These are phyloP conservation scores for Psilocybe subaeruginosa DNA, from an alignment of 768 basidiomycete species.

Conservation along the genomic window DNA sequence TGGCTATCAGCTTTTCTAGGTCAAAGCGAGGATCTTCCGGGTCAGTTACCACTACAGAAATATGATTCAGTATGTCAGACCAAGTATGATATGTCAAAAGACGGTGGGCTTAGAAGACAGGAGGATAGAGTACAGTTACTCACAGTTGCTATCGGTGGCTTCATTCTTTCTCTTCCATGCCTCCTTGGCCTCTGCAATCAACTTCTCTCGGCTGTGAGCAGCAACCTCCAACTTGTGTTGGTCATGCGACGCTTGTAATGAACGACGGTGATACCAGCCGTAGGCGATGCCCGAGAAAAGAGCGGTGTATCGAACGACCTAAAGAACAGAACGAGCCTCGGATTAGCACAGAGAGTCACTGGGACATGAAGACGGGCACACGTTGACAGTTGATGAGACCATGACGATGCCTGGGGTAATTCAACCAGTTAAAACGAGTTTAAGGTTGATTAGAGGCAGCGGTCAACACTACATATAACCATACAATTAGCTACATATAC, in stretches of 20 bases:
- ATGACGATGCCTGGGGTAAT: slow-evolving; percentile 42
- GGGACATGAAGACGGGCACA: slow-evolving; percentile 37
- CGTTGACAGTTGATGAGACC: slow-evolving; percentile 79
- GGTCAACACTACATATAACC: slow-evolving; percentile 19
- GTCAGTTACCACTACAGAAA: slow-evolving; percentile 78
- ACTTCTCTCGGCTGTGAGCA: slow-evolving; percentile 69
- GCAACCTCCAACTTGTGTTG: slow-evolving; percentile 75
- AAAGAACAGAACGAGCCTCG: slow-evolving; percentile 10
- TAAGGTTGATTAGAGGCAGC: slow-evolving; percentile 29
- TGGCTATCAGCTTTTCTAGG: slow-evolving; percentile 85
- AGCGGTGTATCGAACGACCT: slow-evolving; percentile 96
- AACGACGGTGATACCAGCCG: slow-evolving; percentile 90
- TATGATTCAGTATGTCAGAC: slow-evolving; percentile 11
- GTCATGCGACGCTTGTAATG: slow-evolving; percentile 83
- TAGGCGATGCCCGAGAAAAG: slow-evolving; percentile 86
- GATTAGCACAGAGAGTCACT: slow-evolving; percentile 10
- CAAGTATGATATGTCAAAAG: neutral
- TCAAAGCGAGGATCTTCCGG: slow-evolving; percentile 96
- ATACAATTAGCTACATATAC: neutral
- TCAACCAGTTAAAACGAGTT: slow-evolving; percentile 31
- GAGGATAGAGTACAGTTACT: slow-evolving; percentile 31
- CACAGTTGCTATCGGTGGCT: slow-evolving; percentile 55
- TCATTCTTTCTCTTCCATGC: slow-evolving; percentile 86
- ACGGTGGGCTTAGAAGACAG: slow-evolving; percentile 3
- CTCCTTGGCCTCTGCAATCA: slow-evolving; percentile 87